Conservation (phyloP, 257 asterid species). For the Solanum rostratum region DNA sequence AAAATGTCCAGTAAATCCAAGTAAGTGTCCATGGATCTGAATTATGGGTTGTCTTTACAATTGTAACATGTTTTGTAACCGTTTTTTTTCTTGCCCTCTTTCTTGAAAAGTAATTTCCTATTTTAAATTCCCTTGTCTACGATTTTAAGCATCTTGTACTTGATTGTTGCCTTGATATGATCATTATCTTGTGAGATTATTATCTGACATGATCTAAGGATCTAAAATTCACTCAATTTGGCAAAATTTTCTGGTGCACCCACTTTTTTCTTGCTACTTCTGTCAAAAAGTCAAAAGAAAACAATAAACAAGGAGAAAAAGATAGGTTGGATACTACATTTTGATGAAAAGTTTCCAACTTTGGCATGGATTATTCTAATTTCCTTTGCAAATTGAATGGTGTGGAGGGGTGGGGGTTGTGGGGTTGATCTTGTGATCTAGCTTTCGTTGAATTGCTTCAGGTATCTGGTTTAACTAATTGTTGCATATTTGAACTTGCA, state of each 20-base stretch:
- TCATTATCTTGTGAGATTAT: not conserved
- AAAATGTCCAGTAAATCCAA: conserved; percentile 69
- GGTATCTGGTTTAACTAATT: not conserved
- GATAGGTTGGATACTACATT: not conserved
- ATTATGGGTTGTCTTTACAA: not conserved
- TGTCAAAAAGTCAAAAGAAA: not conserved
- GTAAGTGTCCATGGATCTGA: conserved; percentile 36
- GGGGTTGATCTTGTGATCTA: not conserved
- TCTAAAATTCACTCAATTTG: not conserved
- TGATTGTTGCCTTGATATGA: not conserved
- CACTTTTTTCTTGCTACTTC: not conserved
- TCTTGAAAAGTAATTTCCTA: not conserved
- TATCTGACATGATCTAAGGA: conserved; percentile 7
- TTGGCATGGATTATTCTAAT: not conserved
- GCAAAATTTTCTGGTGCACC: not conserved
- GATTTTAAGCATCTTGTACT: not conserved
- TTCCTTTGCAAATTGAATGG: not conserved
- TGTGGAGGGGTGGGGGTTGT: not conserved
- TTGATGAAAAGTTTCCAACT: not conserved
- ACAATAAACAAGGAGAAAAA: not conserved
- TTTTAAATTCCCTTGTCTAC: not conserved
- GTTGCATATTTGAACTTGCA: not conserved
- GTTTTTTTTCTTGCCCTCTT: not conserved
- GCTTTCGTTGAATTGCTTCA: not conserved
- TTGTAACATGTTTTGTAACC: not conserved